Percentiles rank a stretch among this genome's conserved stretches.
Conservation (phyloP, 2,329 filamentous ascomycete genomes). For the Juglanconis sp. region DNA sequence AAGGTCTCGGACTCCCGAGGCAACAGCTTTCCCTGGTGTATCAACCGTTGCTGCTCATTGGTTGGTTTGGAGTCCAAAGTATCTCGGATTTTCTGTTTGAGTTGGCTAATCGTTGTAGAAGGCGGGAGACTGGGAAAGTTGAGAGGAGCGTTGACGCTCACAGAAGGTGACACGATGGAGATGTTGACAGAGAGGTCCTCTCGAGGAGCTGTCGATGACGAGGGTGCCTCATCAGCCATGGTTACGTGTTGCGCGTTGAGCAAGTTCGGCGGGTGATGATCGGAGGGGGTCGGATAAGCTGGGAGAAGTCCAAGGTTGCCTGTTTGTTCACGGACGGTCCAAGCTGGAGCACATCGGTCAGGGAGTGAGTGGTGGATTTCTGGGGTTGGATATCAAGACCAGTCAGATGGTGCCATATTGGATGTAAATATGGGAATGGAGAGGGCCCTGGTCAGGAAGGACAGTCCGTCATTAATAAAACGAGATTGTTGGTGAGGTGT, state of each 20-base stretch:
- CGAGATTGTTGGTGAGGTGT: background rate
- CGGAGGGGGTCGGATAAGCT: background rate
- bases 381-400: background rate
- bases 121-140: constrained; percentile 46
- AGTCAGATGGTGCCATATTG: background rate
- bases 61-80: constrained; percentile 45
- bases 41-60: constrained; percentile 56
- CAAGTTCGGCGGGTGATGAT: background rate
- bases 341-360: background rate
- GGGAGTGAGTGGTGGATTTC: background rate
- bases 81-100: constrained; percentile 58
- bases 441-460: background rate
- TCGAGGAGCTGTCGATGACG: constrained; percentile 24
- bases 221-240: constrained; percentile 39
- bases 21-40: constrained; percentile 57
- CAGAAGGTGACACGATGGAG: constrained; percentile 57
- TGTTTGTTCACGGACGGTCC: background rate
- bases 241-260: constrained; percentile 14
- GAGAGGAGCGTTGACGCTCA: constrained; percentile 49
- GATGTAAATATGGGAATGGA: background rate
- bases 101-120: constrained; percentile 51
- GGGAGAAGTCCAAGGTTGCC: background rate
- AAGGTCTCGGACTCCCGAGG: constrained; percentile 53
- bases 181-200: constrained; percentile 46
- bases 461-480: background rate